Percentiles rank a stretch among this genome's conserved stretches.
Evolutionary conservation across 1,139 yeast species (phyloP).

Genomic region (Saccharomyces hybrid): DNA sequence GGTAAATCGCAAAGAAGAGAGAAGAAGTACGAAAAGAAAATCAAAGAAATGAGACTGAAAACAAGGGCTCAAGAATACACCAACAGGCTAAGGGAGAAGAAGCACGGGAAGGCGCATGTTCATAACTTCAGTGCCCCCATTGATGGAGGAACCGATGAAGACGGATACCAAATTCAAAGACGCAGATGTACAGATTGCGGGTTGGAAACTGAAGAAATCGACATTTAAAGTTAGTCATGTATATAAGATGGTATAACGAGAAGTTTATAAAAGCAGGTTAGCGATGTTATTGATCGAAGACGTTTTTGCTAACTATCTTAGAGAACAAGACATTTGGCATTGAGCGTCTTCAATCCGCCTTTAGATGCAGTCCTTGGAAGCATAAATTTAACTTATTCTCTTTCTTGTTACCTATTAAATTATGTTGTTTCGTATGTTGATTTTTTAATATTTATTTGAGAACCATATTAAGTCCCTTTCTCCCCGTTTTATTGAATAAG

Average conservation of each 20-base stretch:
- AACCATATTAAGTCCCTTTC: conserved; percentile 8
- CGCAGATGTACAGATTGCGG: conserved; percentile 80
- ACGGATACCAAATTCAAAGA: conserved; percentile 42
- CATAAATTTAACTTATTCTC: background rate
- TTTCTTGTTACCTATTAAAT: background rate
- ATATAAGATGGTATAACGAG: background rate
- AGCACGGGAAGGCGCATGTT: conserved; percentile 51
- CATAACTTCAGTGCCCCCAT: conserved; percentile 74
- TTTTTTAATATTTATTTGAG: conserved; percentile 2
- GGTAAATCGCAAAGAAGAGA: conserved; percentile 67
- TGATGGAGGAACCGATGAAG: conserved; percentile 35
- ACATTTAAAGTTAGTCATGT: conserved; percentile 25
- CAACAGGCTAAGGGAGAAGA: conserved; percentile 49
- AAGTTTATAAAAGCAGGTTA: background rate
- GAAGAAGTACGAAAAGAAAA: conserved; percentile 63
- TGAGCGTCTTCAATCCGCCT: background rate
- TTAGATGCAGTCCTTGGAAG: background rate
- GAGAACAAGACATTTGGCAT: background rate
- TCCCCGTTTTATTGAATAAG: background rate
- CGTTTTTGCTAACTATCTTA: background rate
- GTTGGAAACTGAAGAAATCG: conserved; percentile 67
- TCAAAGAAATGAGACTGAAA: conserved; percentile 79
- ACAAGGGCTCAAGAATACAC: conserved; percentile 91
- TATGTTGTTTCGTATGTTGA: background rate
- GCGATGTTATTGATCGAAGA: background rate